phyloP scores from a whole-genome alignment of 371 early-diverging fungal genomes.

The Mortierella sp. region DNA sequence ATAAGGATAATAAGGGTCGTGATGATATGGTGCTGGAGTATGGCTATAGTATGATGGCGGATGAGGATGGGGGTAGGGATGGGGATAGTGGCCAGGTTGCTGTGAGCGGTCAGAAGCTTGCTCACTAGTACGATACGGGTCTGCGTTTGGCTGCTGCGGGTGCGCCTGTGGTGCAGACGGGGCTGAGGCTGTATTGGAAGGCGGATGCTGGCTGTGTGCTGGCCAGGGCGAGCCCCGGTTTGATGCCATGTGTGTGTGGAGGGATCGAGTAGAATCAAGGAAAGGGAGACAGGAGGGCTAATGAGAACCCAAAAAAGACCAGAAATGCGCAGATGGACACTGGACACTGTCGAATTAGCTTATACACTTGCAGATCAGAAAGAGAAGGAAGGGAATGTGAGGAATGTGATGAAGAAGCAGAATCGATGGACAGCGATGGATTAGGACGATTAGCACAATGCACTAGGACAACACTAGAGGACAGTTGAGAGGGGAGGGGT shows the following conservation, averaged over 20 bases:
- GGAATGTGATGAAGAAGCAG: neutral
- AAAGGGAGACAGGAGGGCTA: neutral
- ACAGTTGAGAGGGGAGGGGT: neutral
- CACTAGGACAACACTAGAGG: no score
- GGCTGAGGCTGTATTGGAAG: neutral
- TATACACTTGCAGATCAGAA: neutral
- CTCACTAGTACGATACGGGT: no score
- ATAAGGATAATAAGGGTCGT: slow-evolving; percentile 11
- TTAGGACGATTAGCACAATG: neutral
- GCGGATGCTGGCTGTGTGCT: neutral
- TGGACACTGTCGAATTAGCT: no score
- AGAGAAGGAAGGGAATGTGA: neutral
- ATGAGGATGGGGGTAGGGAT: slow-evolving; percentile 1
- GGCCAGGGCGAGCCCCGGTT: slow-evolving; percentile 6
- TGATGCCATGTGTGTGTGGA: slow-evolving; percentile 6
- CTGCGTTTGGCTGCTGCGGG: neutral
- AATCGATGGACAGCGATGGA: neutral
- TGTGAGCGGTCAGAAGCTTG: neutral
- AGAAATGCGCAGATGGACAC: neutral
- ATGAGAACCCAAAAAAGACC: neutral
- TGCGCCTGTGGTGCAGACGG: neutral
- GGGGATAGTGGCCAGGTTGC: neutral
- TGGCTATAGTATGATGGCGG: slow-evolving; percentile 1
- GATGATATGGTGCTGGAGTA: neutral
- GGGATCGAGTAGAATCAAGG: neutral